Evolutionary conservation across 2,329 filamentous ascomycete genomes (phyloP), one percentile per base, ranked within the genome.

Genomic region (Rutstroemia sydowiana): DNA sequence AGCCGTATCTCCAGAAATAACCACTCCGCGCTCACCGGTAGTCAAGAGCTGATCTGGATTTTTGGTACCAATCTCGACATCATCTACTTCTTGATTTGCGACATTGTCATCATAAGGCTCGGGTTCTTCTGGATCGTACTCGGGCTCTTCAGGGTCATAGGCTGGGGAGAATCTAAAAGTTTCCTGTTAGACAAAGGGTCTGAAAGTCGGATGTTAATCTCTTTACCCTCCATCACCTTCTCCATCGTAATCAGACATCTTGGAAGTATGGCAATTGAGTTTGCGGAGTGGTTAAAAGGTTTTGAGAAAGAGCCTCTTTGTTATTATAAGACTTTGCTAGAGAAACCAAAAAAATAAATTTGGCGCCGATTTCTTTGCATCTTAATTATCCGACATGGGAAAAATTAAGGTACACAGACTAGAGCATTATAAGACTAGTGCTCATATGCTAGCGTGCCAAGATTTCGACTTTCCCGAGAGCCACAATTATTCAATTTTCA

Each of bases 191-290:
- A 34, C 18, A 13, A 14, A 28, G 26, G 44, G n/a, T n/a, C n/a
- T n/a, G n/a, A n/a, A n/a, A n/a, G n/a, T n/a, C n/a, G n/a, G n/a
- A n/a, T n/a, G n/a, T n/a, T n/a, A 16, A 14, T 14, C 20, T 8
- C 28, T 50, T 49, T 42, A 57, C 55, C 53, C 55, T 21, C 53
- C 55, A 36, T 51, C 50, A 37, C 18, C 37, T 20, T 55, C 54
- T 46, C 55, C 57, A 31, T 56, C 84, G 71, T 83, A 84, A 71
- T 88, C 85, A 70, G 85, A 89, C 85, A 89, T 88, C 5, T 59
- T 57, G 46, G 34, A n/a, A 28, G 20, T 26, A 28, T 49, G 18
- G 18, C 39, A 18, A 13, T 18, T 31, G 7, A 48, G 16, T 34
- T 41, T 13, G 18, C 37, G 18, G 5, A 5, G 7, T 39, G 8